Evolutionary conservation across 176 grass and related monocot species (phyloP), one percentile per base, ranked within the genome.

Genomic region (Ensete glaucum): DNA sequence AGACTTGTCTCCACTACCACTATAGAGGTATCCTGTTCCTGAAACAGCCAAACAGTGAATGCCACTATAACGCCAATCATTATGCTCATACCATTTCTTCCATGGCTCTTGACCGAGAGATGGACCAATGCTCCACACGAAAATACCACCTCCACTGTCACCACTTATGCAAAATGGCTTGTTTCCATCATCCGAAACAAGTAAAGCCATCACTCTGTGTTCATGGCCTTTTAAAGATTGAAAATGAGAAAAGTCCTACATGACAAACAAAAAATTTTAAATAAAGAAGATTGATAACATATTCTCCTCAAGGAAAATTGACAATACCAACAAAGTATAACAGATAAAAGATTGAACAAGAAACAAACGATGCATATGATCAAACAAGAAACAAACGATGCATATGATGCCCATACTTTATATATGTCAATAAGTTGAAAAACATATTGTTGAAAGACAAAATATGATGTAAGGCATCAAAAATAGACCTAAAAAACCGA

Each of bases 121-220:
- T 21, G 79, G 21, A 80, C 71, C 77, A 72, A 93, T 74, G 49
- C 34, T 74, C 90, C 95, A 98, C 48, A 93, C 14, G 21, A 87
- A 98, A 87, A 98, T 86, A 53, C 90, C 90, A 22, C 95, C 91
- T 64, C 88, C 90, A 63, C 88, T 85, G 65, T 98, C 95, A 88
- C 80, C 95, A 68, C 84, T 98, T 76, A 93, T 78, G 78, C 90
- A 93, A 80, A 98, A 81, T 26, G 80, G 82, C 64, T 87, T 59
- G 22, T 73, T 83, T 81, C 70, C 24, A 79, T 80, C 76, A 75
- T 85, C 80, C 60, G 80, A 50, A 69, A 79, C 77, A 79, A 87
- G 74, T 51, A 98, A 82, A 82, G 90, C 78, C 51, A 82, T 98
- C 52, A 93, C 84, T 84, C 87, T 93, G 73, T 93, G 86, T 57